A percentile compares a stretch with the other conserved stretches of the same genome.
Conservation (phyloP, 805 yeast species). For the Candida mattraensis region DNA sequence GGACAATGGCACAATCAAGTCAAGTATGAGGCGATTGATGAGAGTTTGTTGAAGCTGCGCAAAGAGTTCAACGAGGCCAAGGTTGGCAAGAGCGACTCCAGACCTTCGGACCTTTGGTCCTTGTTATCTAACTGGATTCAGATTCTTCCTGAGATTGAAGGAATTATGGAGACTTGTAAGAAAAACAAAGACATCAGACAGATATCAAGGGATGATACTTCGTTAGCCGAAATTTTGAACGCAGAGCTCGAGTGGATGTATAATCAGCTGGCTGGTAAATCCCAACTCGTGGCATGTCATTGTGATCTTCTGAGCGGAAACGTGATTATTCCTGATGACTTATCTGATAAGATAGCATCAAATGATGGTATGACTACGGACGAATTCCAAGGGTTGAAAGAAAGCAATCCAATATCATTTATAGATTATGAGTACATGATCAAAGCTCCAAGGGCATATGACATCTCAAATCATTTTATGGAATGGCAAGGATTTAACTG, state of each 20-base stretch:
- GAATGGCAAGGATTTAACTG: conserved; percentile 86
- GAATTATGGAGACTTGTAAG: conserved; percentile 37
- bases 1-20: conserved; percentile 70
- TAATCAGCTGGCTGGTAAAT: conserved; percentile 38
- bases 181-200: conserved; percentile 33
- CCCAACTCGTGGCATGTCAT: conserved; percentile 64
- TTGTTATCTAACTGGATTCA: conserved; percentile 62
- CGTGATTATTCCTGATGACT: conserved; percentile 54
- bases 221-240: conserved; percentile 38
- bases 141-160: conserved; percentile 53
- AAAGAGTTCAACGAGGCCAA: conserved; percentile 17
- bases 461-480: conserved; percentile 70
- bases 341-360: conserved; percentile 21
- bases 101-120: conserved; percentile 54
- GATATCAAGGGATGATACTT: conserved; percentile 5
- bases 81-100: conserved; percentile 18
- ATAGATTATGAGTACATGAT: conserved; percentile 74
- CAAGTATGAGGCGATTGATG: conserved; percentile 45
- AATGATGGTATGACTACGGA: conserved; percentile 19
- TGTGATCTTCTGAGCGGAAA: conserved; percentile 77
- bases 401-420: conserved; percentile 48
- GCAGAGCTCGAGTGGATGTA: conserved; percentile 59
- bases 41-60: conserved; percentile 42
- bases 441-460: conserved; percentile 73
- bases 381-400: conserved; percentile 12